These are phyloP conservation scores for Tripterygium wilfordii DNA, from an alignment of 177 flowering plant genomes.

Conservation along the genomic window DNA sequence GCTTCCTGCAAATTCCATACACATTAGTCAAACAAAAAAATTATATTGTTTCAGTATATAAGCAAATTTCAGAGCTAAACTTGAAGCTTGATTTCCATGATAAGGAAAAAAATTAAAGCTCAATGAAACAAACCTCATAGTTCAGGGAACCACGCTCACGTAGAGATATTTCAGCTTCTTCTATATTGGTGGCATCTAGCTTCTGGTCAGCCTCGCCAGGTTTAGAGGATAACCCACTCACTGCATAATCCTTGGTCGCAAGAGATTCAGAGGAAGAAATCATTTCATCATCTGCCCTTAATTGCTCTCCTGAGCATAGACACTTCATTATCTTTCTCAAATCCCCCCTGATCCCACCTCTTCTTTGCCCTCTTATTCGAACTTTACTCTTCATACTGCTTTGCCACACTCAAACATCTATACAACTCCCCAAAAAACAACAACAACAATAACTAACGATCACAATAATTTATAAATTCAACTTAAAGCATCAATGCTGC, in stretches of 20 bases:
- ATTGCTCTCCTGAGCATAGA: constrained; percentile 59
- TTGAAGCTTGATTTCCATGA: too few species aligned
- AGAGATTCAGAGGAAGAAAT: constrained; percentile 56
- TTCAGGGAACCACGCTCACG: constrained; percentile 74
- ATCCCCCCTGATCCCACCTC: constrained; percentile 1
- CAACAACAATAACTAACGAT: not conserved
- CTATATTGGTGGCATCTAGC: constrained; percentile 63
- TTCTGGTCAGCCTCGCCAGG: constrained; percentile 46
- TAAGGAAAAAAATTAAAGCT: not conserved
- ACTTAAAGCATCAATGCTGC: not conserved
- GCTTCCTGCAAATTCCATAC: constrained; percentile 54
- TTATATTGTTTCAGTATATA: too few species aligned
- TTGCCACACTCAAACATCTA: constrained; percentile 18
- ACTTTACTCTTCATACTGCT: constrained; percentile 41
- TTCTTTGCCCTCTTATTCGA: constrained; percentile 21
- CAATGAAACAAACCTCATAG: constrained; percentile 64
- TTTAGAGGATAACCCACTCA: constrained; percentile 55
- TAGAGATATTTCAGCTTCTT: constrained; percentile 93
- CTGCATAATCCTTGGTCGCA: constrained; percentile 57
- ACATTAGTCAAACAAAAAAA: not conserved
- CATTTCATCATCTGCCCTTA: constrained; percentile 37
- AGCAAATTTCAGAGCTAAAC: too few species aligned
- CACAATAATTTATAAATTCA: constrained; percentile 4
- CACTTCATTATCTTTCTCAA: constrained; percentile 57
- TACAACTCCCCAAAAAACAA: constrained; percentile 19